phyloP scores from a whole-genome alignment of 2,329 filamentous ascomycete genomes.

The Colletotrichum simmondsii region DNA sequence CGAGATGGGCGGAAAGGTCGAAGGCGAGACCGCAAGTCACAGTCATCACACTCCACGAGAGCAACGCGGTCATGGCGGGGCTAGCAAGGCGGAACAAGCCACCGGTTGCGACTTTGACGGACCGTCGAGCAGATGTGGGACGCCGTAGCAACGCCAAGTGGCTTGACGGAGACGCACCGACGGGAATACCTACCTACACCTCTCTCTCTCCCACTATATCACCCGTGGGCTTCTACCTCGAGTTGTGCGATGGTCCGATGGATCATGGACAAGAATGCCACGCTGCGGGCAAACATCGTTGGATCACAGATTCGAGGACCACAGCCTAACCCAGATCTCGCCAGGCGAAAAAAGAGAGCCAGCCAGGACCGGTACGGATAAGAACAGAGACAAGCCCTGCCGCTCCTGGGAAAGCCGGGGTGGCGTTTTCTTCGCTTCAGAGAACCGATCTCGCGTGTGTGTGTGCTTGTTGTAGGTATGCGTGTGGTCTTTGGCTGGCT shows the following conservation, averaged over 20 bases:
- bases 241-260: not conserved
- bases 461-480: too few species aligned
- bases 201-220: not conserved
- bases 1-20: not conserved
- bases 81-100: constrained; percentile 10
- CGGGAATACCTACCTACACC: too few species aligned
- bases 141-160: constrained; percentile 7
- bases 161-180: constrained; percentile 16
- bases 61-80: constrained; percentile 21
- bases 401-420: not conserved
- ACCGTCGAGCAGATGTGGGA: not conserved
- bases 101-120: constrained; percentile 18
- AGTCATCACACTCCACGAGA: constrained; percentile 6
- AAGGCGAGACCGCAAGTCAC: not conserved
- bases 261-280: not conserved
- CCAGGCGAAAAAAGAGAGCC: too few species aligned
- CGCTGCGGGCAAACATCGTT: not conserved
- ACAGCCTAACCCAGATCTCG: too few species aligned
- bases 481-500: too few species aligned
- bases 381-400: not conserved
- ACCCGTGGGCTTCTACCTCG: constrained; percentile 10
- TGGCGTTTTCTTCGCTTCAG: not conserved
- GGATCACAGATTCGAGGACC: not conserved
- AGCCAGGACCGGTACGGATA: too few species aligned
- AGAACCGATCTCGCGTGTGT: too few species aligned